Evolutionary conservation across 331 rosid genomes (phyloP).

Genomic region (Quercus tomentella): DNA sequence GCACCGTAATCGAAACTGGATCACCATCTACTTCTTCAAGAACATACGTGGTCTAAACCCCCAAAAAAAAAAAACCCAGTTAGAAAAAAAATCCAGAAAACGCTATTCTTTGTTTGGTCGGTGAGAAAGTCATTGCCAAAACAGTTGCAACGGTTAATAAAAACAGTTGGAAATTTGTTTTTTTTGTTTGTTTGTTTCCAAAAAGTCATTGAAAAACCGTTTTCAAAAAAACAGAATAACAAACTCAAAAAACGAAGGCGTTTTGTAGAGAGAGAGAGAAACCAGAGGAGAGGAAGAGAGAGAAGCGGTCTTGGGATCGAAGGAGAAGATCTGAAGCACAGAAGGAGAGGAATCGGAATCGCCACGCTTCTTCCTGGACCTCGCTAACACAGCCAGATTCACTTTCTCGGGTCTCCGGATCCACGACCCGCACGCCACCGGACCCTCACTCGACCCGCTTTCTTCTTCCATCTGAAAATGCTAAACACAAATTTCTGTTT

Average conservation of each 20-base stretch:
- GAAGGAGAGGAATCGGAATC: slow-evolving; percentile 46
- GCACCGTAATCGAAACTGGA: slow-evolving; percentile 74
- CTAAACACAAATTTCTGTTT: too few relatives aligned
- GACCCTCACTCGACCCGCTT: slow-evolving; percentile 59
- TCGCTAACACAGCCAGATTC: slow-evolving; percentile 54
- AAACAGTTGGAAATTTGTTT: too few relatives aligned
- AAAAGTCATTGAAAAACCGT: not conserved
- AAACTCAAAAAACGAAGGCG: not conserved
- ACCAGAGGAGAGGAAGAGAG: slow-evolving; percentile 78
- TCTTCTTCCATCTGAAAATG: slow-evolving; percentile 23
- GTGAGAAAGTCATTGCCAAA: not conserved
- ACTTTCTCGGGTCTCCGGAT: slow-evolving; percentile 80
- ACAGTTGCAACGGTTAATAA: too few relatives aligned
- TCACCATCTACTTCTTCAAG: slow-evolving; percentile 85
- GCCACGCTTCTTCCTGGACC: slow-evolving; percentile 40
- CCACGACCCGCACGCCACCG: slow-evolving; percentile 84
- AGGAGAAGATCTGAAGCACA: slow-evolving; percentile 65
- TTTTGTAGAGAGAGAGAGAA: slow-evolving; percentile 18
- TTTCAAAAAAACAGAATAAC: not conserved
- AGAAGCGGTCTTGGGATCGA: slow-evolving; percentile 60
- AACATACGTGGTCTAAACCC: slow-evolving; percentile 52
- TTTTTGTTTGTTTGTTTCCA: too few relatives aligned
- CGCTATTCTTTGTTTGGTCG: not conserved
- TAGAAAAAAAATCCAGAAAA: not conserved
- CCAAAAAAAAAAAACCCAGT: not conserved